phyloP scores from a whole-genome alignment of 371 early-diverging fungal genomes.

The Parasitella parasitica region DNA sequence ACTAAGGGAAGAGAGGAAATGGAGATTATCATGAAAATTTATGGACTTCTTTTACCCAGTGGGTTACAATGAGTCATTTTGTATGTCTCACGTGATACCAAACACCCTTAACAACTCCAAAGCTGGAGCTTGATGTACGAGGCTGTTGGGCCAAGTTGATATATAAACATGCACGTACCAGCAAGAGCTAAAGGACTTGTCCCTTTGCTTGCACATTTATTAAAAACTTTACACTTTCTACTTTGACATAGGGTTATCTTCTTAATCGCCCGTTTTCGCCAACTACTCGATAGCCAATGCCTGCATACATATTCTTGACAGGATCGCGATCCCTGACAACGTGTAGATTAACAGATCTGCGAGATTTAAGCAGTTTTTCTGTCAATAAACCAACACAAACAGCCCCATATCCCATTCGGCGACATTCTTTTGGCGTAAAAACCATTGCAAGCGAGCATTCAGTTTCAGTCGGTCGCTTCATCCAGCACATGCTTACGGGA shows the following conservation, averaged over 20 bases:
- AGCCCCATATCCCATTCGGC: slow-evolving; percentile 6
- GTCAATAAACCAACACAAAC: slow-evolving; percentile 8
- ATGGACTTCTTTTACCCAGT: neutral
- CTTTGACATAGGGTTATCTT: too few species aligned
- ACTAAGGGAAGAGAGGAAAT: neutral
- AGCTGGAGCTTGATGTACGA: too few species aligned
- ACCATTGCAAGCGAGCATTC: slow-evolving; percentile 12
- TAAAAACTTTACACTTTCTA: too few species aligned
- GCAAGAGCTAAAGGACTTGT: too few species aligned
- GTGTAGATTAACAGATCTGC: slow-evolving; percentile 9
- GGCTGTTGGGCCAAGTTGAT: too few species aligned
- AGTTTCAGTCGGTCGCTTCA: slow-evolving; percentile 1
- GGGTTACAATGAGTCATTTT: slow-evolving; percentile 4
- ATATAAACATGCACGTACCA: too few species aligned
- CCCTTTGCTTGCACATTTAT: too few species aligned
- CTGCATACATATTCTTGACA: slow-evolving; percentile 7
- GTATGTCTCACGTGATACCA: neutral
- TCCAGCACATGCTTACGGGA: slow-evolving; percentile 18
- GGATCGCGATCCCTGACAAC: neutral
- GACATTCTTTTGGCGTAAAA: slow-evolving; percentile 7
- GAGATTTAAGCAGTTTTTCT: slow-evolving; percentile 5
- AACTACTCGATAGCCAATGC: neutral
- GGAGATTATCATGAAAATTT: neutral
- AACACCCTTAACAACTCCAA: neutral
- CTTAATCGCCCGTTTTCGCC: neutral